Conservation (phyloP, 768 basidiomycete species). For the button mushroom (Agaricus bisporus) region DNA sequence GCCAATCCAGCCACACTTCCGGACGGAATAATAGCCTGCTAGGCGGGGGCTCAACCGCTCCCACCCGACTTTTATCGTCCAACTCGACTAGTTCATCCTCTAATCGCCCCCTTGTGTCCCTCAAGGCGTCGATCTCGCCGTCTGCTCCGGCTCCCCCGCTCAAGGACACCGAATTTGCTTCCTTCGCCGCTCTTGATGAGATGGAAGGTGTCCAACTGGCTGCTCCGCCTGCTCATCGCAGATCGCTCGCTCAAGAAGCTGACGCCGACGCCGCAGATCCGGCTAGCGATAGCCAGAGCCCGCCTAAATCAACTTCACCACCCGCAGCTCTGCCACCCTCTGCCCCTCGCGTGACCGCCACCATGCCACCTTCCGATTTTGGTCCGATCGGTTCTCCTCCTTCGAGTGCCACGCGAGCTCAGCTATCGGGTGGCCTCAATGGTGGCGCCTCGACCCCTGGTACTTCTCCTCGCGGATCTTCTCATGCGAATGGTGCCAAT, state of each 20-base stretch:
- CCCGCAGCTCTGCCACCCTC: slow-evolving; percentile 52
- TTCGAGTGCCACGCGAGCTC: slow-evolving; percentile 35
- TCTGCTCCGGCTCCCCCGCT: slow-evolving; percentile 76
- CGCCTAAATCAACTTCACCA: slow-evolving; percentile 22
- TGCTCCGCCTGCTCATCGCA: slow-evolving; percentile 36
- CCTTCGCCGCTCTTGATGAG: slow-evolving; percentile 63
- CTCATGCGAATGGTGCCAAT: slow-evolving; percentile 25
- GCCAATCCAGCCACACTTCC: slow-evolving; percentile 11
- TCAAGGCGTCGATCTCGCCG: slow-evolving; percentile 69
- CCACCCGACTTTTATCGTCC: slow-evolving; percentile 41
- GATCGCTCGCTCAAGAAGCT: slow-evolving; percentile 12
- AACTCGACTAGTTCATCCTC: slow-evolving; percentile 20
- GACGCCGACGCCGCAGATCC: slow-evolving; percentile 3
- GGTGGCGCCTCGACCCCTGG: slow-evolving; percentile 42
- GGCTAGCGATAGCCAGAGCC: slow-evolving; percentile 6
- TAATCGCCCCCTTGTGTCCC: slow-evolving; percentile 56
- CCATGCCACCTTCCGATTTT: slow-evolving; percentile 46
- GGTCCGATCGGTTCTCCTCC: slow-evolving; percentile 85
- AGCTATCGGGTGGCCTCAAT: slow-evolving; percentile 29
- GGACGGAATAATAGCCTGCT: slow-evolving; percentile 35
- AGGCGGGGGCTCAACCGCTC: slow-evolving; percentile 59
- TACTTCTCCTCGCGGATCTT: slow-evolving; percentile 44
- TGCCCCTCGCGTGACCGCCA: slow-evolving; percentile 43
- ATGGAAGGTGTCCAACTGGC: slow-evolving; percentile 39
- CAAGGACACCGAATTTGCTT: slow-evolving; percentile 69